Conservation (phyloP, 2,329 filamentous ascomycete species). For the Beauveria asiatica region DNA sequence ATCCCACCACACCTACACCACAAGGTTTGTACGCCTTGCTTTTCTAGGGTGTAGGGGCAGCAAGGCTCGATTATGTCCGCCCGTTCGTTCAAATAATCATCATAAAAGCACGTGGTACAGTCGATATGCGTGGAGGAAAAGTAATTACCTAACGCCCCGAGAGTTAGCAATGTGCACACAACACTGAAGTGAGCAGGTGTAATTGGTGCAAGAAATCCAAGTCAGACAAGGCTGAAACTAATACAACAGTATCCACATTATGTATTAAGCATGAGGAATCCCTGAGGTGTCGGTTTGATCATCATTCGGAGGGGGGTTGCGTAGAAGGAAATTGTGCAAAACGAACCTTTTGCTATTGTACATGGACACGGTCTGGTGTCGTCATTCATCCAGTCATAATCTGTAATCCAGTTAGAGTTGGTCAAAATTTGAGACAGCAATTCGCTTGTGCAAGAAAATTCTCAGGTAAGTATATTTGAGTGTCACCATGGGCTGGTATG, state of each 20-base stretch:
- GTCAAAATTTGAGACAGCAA: conserved; percentile 4
- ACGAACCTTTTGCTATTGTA: conserved; percentile 39
- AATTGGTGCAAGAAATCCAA: conserved; percentile 24
- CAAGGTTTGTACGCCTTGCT: conserved; percentile 56
- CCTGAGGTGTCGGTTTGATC: conserved; percentile 53
- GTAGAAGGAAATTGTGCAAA: conserved; percentile 3
- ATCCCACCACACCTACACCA: conserved; percentile 40
- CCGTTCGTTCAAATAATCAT: conserved; percentile 62
- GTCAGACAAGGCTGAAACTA: conserved; percentile 65
- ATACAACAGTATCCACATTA: conserved; percentile 52
- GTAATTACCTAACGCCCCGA: conserved; percentile 32
- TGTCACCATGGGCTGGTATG: conserved; percentile 51
- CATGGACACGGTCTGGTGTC: not conserved
- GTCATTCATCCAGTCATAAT: conserved; percentile 9
- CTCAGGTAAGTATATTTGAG: conserved; percentile 44
- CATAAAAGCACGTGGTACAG: conserved; percentile 31
- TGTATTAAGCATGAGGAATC: conserved; percentile 62
- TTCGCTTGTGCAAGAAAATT: conserved; percentile 16
- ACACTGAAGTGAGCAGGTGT: conserved; percentile 11
- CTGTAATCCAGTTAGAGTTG: conserved; percentile 14
- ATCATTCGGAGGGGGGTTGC: conserved; percentile 39
- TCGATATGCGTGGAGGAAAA: conserved; percentile 13
- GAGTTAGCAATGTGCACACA: conserved; percentile 27
- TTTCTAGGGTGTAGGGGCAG: conserved; percentile 36
- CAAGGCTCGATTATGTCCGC: conserved; percentile 57